A percentile compares a stretch with the other conserved stretches of the same genome.
These are phyloP conservation scores for Gryganskiella cystojenkinii DNA, from an alignment of 192 early-diverging fungal genomes.

Conservation along the genomic window DNA sequence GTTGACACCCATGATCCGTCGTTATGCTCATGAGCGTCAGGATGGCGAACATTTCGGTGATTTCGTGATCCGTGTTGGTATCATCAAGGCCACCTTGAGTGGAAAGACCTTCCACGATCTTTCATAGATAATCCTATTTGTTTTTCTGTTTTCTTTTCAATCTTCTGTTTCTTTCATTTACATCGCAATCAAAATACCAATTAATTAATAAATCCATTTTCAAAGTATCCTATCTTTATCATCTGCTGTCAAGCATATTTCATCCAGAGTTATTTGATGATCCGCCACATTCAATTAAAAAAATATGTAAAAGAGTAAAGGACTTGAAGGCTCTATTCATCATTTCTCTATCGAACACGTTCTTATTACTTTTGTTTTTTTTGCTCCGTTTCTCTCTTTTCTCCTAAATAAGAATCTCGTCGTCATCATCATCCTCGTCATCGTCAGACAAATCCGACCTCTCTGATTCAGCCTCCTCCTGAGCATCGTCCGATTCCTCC, in stretches of 20 bases:
- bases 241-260: too few relatives aligned
- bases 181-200: too few relatives aligned
- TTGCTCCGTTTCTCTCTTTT: neutral
- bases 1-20: conserved; percentile 83
- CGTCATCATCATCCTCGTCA: conserved; percentile 33
- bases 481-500: conserved; percentile 70
- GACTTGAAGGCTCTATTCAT: too few relatives aligned
- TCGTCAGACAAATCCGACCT: conserved; percentile 13
- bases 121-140: conserved; percentile 28
- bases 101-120: conserved; percentile 84
- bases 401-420: conserved; percentile 21
- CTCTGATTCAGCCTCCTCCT: conserved; percentile 41
- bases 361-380: too few relatives aligned
- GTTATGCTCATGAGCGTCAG: conserved; percentile 77
- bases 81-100: conserved; percentile 82
- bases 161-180: conserved; percentile 3
- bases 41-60: conserved; percentile 93
- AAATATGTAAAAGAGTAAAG: neutral
- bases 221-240: too few relatives aligned
- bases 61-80: conserved; percentile 90
- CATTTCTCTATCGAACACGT: too few relatives aligned
- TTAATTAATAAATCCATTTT: too few relatives aligned
- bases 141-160: neutral
- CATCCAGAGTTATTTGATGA: too few relatives aligned
- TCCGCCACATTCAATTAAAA: neutral